Evolutionary conservation across 306 rosid species (phyloP), one percentile per base, ranked within the genome.

Genomic region (Mucuna pruriens): DNA sequence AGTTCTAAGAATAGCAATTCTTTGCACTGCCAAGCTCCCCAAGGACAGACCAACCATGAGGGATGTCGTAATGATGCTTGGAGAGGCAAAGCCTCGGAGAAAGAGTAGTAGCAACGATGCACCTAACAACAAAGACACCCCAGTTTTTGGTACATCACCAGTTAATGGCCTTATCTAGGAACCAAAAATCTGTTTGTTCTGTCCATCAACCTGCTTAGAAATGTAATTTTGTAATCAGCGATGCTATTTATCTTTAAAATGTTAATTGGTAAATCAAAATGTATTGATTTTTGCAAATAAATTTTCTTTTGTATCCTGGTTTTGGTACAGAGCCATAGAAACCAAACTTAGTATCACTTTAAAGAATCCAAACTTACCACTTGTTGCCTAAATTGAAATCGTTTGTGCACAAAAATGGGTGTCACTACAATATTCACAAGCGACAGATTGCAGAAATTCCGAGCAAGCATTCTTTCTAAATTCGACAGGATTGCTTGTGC

Each of bases 21-120:
- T 93, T 23, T 95, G 99, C 90, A 95, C 99, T 22, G 90, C 97
- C 65, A 93, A 90, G 87, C 90, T 84, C 63, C 97, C 99, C 0
- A 93, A 89, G 81, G 99, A 93, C 48, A 93, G 98, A 72, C 99
- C 98, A 5, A 87, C 92, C 84, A 96, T 96, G 99, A 96, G 91
- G 84, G 98, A 96, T 84, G 97, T 93, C 51, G 87, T 88, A 71
- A 92, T 91, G 80, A 96, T 96, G 97, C 97, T 96, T 74, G 98
- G 84, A 84, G 99, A 93, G 87, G 99, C 98, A 78, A 93, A 89
- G 77, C 99, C 99, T n/a, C 42, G 98, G 20, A 85, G 98, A 64
- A 96, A 96, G 85, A 88, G 94, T 86, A 88, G 88, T 44, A 80
- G 94, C 81, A 84, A 79, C 44, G 83, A 90, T 29, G 78, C 79